A percentile compares a stretch with the other conserved stretches of the same genome.
Evolutionary conservation across 2,329 filamentous ascomycete species (phyloP).

Genomic region (Didymella pinodella): DNA sequence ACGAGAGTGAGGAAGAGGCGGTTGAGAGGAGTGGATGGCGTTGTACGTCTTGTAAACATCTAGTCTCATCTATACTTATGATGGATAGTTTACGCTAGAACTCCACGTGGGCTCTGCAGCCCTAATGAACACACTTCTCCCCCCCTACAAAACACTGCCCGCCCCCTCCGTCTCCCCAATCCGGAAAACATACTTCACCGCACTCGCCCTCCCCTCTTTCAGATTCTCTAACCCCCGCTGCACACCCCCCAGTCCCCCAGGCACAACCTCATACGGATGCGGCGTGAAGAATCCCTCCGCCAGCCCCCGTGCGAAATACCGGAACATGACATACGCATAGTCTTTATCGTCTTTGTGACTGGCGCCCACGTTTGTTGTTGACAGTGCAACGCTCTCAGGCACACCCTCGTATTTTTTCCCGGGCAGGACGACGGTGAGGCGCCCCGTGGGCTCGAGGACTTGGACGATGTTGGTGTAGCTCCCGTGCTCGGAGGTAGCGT

Average conservation of each 20-base stretch:
- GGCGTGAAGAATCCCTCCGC: constrained; percentile 60
- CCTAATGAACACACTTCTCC: background rate
- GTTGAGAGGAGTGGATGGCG: no score
- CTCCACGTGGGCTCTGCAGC: no score
- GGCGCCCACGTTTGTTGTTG: constrained; percentile 50
- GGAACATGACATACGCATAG: constrained; percentile 57
- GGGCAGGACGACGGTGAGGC: constrained; percentile 54
- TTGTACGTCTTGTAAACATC: no score
- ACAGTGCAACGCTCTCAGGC: constrained; percentile 50
- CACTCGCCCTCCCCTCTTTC: constrained; percentile 67
- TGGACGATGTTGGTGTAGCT: constrained; percentile 50
- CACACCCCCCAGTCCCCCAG: constrained; percentile 63
- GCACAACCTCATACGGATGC: constrained; percentile 62
- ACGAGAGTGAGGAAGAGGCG: no score
- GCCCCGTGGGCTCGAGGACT: constrained; percentile 48
- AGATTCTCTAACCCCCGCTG: constrained; percentile 63
- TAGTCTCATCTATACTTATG: no score
- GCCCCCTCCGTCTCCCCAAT: constrained; percentile 57
- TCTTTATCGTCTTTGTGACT: constrained; percentile 47
- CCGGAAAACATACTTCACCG: constrained; percentile 69
- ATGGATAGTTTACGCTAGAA: no score
- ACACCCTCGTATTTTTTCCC: constrained; percentile 54
- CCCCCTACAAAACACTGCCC: constrained; percentile 14
- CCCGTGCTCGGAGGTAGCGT: constrained; percentile 65
- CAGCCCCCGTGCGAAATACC: constrained; percentile 57